These are phyloP conservation scores for Russula emetica DNA, from an alignment of 768 basidiomycete genomes.

Conservation along the genomic window DNA sequence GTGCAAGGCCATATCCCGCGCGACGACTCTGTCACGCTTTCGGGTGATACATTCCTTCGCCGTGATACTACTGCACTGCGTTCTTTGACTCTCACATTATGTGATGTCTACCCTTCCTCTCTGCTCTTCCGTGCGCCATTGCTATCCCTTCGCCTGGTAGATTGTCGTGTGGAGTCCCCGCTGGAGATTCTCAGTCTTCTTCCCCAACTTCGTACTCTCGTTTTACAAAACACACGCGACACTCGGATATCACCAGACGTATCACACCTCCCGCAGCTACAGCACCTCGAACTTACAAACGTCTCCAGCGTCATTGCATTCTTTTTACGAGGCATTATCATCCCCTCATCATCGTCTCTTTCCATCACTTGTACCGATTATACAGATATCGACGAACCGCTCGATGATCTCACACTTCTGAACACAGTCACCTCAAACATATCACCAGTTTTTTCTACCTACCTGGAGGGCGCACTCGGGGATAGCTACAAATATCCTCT, in stretches of 20 bases:
- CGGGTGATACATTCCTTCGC: conserved; percentile 1
- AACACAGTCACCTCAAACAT: not conserved
- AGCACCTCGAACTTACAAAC: conserved; percentile 6
- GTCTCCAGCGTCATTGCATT: conserved; percentile 4
- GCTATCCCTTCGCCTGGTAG: conserved; percentile 1
- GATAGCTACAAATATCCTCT: not conserved
- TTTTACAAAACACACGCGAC: not conserved
- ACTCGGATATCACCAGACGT: not conserved
- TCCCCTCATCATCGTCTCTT: conserved; percentile 5
- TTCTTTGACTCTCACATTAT: conserved; percentile 4
- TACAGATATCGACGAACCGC: not conserved
- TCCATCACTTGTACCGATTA: conserved; percentile 14
- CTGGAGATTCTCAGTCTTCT: conserved; percentile 1
- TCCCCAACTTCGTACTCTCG: conserved; percentile 7
- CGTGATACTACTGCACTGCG: not conserved
- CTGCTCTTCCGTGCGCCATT: conserved; percentile 5
- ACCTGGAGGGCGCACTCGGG: not conserved
- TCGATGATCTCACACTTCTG: conserved; percentile 10
- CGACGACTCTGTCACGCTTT: not conserved
- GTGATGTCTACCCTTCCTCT: not conserved
- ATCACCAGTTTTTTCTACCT: conserved; percentile 10
- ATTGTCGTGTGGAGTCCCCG: conserved; percentile 5
- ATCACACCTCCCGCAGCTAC: not conserved
- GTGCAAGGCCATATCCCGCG: not conserved
- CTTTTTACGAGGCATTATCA: conserved; percentile 3